Base-by-base conservation (phyloP, 495 filamentous ascomycete species). In the Clohesyomyces aquaticus region DNA sequence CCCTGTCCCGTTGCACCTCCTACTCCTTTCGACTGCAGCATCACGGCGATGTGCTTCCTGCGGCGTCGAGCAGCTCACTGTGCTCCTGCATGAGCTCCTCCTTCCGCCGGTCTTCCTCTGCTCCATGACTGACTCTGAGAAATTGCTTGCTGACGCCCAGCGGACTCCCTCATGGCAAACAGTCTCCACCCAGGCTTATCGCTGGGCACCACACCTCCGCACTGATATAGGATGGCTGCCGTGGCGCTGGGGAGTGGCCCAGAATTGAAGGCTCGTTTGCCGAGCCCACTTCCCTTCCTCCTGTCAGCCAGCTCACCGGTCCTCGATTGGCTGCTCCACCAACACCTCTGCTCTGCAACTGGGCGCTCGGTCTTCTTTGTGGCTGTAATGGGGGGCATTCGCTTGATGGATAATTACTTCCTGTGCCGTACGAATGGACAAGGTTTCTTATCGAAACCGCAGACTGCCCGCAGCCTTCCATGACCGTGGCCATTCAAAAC, bases 401-500 rank as follows among this genome's bases (percentile, higher is more conserved):
- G 61, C 61, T 65, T 59, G 9, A 25, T 58, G 61, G 54, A 35
- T 59, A 53, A 58, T 57, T 49, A 45, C n/a, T 14, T 29, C n/a
- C 54, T 53, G 55, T 32, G 55, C 54, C 48, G 53, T 50, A 50
- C 43, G n/a, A 43, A 47, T 9, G n/a, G 45, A n/a, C 21, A 41
- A 29, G 56, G 23, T 32, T 66, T 48, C 63, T 66, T 66, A 66
- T 66, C 63, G 22, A 63, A 32, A 16, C 59, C 29, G 53, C n/a
- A 52, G 23, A 28, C 41, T 46, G 42, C 61, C 63, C 57, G 46
- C 57, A 66, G 50, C 4, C 8, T 35, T 22, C 48, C 55, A 55
- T 27, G 55, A 35, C 58, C 23, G 32, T 53, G 2, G 55, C 14
- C 16, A 47, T 18, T 23, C 41, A 47, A 16, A 22, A 26, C 55